Conservation (phyloP, 805 yeast genomes). For the Candida insectalens region DNA sequence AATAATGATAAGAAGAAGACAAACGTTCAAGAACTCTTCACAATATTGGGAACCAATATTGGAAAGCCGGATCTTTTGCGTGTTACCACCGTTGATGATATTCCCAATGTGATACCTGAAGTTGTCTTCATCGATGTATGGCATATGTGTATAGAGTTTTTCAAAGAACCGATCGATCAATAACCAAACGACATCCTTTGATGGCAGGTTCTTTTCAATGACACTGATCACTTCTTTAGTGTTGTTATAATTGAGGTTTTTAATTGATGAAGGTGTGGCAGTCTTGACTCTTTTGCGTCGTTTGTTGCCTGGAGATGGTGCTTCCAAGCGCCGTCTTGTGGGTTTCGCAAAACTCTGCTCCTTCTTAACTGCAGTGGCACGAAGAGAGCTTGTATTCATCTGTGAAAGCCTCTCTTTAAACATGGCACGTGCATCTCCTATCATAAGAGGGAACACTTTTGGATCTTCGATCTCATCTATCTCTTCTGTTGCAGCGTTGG, state of each 20-base stretch:
- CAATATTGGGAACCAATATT: constrained; percentile 26
- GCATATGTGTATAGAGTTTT: constrained; percentile 52
- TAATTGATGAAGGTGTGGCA: constrained; percentile 23
- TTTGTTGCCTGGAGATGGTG: constrained; percentile 7
- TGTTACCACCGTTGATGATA: constrained; percentile 34
- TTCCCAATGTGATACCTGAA: constrained; percentile 33
- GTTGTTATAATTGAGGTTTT: constrained; percentile 29
- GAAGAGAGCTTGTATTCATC: constrained; percentile 22
- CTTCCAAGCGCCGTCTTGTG: not conserved
- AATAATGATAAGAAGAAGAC: constrained; percentile 40
- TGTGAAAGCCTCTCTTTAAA: constrained; percentile 26
- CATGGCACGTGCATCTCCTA: constrained; percentile 31
- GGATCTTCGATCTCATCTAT: constrained; percentile 23
- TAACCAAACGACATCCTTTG: constrained; percentile 42
- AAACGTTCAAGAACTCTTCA: constrained; percentile 39
- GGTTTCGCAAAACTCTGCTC: not conserved
- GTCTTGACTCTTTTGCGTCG: constrained; percentile 20
- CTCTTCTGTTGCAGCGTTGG: constrained; percentile 3
- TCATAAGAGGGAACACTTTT: constrained; percentile 36
- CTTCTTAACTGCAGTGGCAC: constrained; percentile 10
- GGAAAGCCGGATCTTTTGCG: constrained; percentile 21
- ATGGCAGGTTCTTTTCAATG: constrained; percentile 41
- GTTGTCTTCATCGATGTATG: constrained; percentile 51
- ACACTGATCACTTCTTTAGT: constrained; percentile 29
- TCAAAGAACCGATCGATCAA: constrained; percentile 51